Base-by-base conservation (phyloP, 1,284 basidiomycete species). In the Leccinum glutinopallens region DNA sequence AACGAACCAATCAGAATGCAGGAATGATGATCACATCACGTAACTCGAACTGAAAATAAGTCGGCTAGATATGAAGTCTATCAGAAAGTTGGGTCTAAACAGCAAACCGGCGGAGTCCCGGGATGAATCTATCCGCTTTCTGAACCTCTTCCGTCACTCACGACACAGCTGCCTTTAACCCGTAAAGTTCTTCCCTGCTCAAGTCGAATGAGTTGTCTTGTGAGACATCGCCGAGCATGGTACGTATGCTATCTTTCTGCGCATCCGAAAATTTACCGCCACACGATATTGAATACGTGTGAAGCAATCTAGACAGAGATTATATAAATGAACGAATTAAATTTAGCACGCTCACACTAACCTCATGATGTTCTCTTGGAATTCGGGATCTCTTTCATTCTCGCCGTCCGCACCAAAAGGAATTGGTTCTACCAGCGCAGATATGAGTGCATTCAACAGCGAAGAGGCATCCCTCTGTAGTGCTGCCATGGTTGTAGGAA, bases 351-450 rank as follows among this genome's bases (percentile, higher is more conserved):
- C 29, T 32, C 55, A 58, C n/a, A 84, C 77, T 59, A 78, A 89
- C 81, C 87, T 83, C 17, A 92, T 72, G 0, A 89, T 80, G 74
- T 95, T 95, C 77, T 96, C 94, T 72, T 91, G 87, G 65, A 91
- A 92, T 71, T 96, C 93, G 4, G 79, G 72, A 75, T 97, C 96
- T 7, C 80, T 80, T 25, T 86, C 86, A 37, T 78, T 75, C 69
- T 92, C 90, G 6, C 91, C 93, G 68, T 93, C 87, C 3, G 80
- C 80, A 0, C 90, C 91, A 60, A 85, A 81, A 3, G 90, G 89
- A 43, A 87, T 69, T 61, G 90, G 84, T 33, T 79, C 72, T 7
- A 80, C 80, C 9, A 91, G 73, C 4, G 79, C 78, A 43, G 75
- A 72, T 51, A 86, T 71, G 15, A 85, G 69, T 70, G 74, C 70